Evolutionary conservation across 1,139 yeast genomes (phyloP), one percentile per base, ranked within the genome.

Genomic region (Nakaseomyces sp.): DNA sequence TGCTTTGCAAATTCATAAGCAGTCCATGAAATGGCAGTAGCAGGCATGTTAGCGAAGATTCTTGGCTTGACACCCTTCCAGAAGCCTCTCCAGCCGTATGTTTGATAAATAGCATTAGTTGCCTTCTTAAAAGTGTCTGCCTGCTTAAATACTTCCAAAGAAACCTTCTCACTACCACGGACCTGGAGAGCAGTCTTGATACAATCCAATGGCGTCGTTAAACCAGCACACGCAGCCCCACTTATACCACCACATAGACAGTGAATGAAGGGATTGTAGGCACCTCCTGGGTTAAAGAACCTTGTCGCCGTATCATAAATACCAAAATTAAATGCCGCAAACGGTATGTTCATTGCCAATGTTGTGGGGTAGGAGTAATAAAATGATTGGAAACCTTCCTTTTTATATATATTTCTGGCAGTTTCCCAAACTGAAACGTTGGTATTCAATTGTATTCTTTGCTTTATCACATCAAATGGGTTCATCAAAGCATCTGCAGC

Each of bases 1-100:
- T 60, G 63, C 49, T 89, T 89, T 38, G 96, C 96, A 91, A 89
- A 85, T 63, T 91, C 98, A 64, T 91, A 91, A 17, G 96, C 89
- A 1, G 97, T 89, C 98, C 98, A 91, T 50, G 95, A 81, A 48
- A 91, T 88, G 29, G 97, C 97, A 10, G 97, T 89, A 41, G 95
- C 82, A n/a, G 98, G 98, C 64, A 91, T 89, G 61, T 88, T 88
- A 51, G 93, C 85, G 33, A 91, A 79, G 45, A 91, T 79, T 64
- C 98, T 77, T 39, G 98, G 97, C 60, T 81, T 79, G 58, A 88
- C 71, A 18, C 98, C 98, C 56, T 93, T 73, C 57, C 74, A 63
- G 64, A 91, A 89, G 0, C 95, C 93, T 29, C 56, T 54, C 51
- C 74, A 54, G 3, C 96, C 96, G 45, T 81, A 77, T 40, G 74